Evolutionary conservation across 2,329 filamentous ascomycete genomes (phyloP), one percentile per base, ranked within the genome.

Genomic region (Aspergillus sp.): DNA sequence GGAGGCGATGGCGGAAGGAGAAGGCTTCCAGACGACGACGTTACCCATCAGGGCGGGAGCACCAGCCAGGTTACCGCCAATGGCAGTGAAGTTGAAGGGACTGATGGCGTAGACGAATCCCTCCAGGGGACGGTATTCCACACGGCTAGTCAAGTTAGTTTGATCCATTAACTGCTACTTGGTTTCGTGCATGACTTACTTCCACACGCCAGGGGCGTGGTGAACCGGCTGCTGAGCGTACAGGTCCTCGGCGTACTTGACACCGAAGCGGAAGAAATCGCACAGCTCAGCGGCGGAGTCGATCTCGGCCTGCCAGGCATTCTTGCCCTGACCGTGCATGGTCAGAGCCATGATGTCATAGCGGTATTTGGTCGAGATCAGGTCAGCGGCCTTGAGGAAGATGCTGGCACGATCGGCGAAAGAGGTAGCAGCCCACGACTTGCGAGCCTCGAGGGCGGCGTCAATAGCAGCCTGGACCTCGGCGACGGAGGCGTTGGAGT

Each of bases 231-330:
- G 95, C 74, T 92, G 88, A 39, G 86, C 86, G 75, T 97, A 96
- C 58, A 96, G 81, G 74, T 97, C 91, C 79, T 96, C 89, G 27
- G 94, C 94, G 73, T 95, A 97, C 76, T 93, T 88, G 56, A 97
- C 94, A 73, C 95, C 95, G 82, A 97, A 82, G 73, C 92, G 87
- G 74, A 98, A 82, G 79, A 98, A 98, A 76, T 99, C 94, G 68
- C 87, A 89, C 69, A 96, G 80, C 83, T 99, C 95, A 8, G 94
- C 94, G 17, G 94, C 94, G 41, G 93, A 86, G 77, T 98, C 94
- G 65, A 98, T 98, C 83, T 99, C 94, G n/a, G 95, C 94, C 79
- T 99, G 94, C 92, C 92, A 98, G 51, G 91, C 92, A 76, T 97
- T 98, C 86, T 98, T 98, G 71, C 95, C 94, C 80, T 99, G 94